phyloP scores from a whole-genome alignment of 441 rosid genomes.

The Populus hybrid region DNA sequence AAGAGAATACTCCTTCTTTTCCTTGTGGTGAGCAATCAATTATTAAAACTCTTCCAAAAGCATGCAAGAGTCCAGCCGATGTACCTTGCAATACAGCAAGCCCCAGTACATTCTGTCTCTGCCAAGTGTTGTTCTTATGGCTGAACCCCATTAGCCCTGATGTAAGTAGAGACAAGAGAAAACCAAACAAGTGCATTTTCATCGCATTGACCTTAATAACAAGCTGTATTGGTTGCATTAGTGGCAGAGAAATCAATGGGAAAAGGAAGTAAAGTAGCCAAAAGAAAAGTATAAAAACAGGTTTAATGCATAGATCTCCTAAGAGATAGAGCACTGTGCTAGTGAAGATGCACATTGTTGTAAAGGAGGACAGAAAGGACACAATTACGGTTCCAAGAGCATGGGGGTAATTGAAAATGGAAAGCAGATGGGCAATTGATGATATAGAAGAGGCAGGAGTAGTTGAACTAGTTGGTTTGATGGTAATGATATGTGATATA shows the following conservation, averaged over 20 bases:
- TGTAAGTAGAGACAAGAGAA: slow-evolving; percentile 38
- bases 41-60: slow-evolving; percentile 45
- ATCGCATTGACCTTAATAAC: slow-evolving; percentile 32
- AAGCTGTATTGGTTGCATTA: slow-evolving; percentile 43
- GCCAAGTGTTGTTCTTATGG: slow-evolving; percentile 38
- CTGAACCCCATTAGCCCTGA: slow-evolving; percentile 41
- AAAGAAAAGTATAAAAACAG: slow-evolving; percentile 34
- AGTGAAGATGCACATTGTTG: slow-evolving; percentile 54
- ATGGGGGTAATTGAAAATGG: slow-evolving; percentile 41
- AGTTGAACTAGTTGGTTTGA: slow-evolving; percentile 28
- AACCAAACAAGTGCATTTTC: slow-evolving; percentile 55
- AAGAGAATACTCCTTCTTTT: slow-evolving; percentile 49
- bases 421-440: slow-evolving; percentile 26
- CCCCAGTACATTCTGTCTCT: slow-evolving; percentile 27
- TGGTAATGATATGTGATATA: slow-evolving; percentile 24
- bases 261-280: slow-evolving; percentile 50
- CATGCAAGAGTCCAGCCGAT: slow-evolving; percentile 42
- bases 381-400: slow-evolving; percentile 40
- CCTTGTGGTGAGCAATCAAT: slow-evolving; percentile 51
- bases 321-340: slow-evolving; percentile 38
- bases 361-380: slow-evolving; percentile 43
- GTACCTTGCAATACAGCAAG: slow-evolving; percentile 53
- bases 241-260: slow-evolving; percentile 42
- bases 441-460: slow-evolving; percentile 1
- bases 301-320: slow-evolving; percentile 48